These are phyloP conservation scores for Trichoderma erinaceum DNA, from an alignment of 495 filamentous ascomycete genomes.

Conservation along the genomic window DNA sequence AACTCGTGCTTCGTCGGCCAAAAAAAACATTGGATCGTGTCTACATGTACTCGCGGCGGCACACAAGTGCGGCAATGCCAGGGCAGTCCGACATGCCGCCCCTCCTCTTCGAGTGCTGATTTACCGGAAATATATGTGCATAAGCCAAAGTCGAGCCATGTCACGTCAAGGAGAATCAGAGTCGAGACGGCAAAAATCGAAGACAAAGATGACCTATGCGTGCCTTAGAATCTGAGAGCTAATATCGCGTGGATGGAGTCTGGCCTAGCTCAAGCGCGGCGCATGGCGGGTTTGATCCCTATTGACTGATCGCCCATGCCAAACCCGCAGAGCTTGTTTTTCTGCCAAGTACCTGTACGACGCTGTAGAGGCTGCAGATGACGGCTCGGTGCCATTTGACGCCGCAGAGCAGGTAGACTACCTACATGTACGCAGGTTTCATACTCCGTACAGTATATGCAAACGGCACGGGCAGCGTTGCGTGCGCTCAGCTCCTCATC, in stretches of 20 bases:
- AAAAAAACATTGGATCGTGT: no score
- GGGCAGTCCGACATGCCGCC: no score
- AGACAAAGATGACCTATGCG: no score
- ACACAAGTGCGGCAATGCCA: no score
- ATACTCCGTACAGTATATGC: not conserved
- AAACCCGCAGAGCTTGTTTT: not conserved
- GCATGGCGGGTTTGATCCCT: not conserved
- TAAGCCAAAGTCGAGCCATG: no score
- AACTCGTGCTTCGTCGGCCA: no score
- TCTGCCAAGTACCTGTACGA: not conserved
- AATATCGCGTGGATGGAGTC: no score
- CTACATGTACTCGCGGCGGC: no score
- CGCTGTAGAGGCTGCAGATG: not conserved
- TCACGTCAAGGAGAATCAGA: no score
- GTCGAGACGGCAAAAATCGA: not conserved
- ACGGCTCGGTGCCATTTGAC: not conserved
- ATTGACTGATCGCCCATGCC: not conserved
- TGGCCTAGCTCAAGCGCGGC: not conserved
- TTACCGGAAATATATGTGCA: no score
- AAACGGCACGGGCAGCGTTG: not conserved
- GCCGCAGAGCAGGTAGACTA: not conserved
- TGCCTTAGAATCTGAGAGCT: no score
- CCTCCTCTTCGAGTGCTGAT: no score
- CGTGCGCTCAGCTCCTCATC: not conserved
- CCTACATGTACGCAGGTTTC: not conserved